These are phyloP conservation scores for Auricularia cornea DNA, from an alignment of 768 basidiomycete genomes.

Conservation along the genomic window DNA sequence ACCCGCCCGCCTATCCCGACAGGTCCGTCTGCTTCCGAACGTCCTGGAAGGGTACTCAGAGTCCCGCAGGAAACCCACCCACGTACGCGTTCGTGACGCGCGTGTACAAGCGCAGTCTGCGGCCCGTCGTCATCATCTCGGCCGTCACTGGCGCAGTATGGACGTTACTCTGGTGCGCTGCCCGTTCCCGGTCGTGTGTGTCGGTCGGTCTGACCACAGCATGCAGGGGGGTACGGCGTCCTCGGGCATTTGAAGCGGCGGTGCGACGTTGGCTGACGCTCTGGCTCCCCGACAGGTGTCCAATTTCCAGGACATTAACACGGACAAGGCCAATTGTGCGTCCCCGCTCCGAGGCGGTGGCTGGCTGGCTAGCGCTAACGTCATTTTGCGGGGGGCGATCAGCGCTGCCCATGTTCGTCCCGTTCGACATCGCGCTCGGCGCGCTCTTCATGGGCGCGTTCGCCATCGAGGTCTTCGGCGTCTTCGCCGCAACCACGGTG, in stretches of 20 bases:
- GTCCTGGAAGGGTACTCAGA: not conserved
- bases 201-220: not conserved
- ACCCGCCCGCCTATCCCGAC: not conserved
- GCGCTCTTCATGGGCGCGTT: conserved; percentile 43
- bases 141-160: conserved; percentile 46
- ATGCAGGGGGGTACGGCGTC: not conserved
- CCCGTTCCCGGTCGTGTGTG: too few species aligned
- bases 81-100: conserved; percentile 52
- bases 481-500: conserved; percentile 43
- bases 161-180: conserved; percentile 54
- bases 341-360: conserved; percentile 4
- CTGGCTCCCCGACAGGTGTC: conserved; percentile 40
- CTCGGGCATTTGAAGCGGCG: not conserved
- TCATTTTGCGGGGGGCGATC: not conserved
- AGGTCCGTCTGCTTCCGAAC: not conserved
- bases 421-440: conserved; percentile 53
- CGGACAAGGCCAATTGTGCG: conserved; percentile 40
- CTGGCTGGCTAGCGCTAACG: not conserved
- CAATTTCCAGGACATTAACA: conserved; percentile 46
- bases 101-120: conserved; percentile 47
- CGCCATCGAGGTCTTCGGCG: conserved; percentile 48
- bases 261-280: not conserved
- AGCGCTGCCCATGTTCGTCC: conserved; percentile 36
- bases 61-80: conserved; percentile 38
- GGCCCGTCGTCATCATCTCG: conserved; percentile 45